phyloP scores from a whole-genome alignment of 306 rosid species.

The Aeschynomene evenia region DNA sequence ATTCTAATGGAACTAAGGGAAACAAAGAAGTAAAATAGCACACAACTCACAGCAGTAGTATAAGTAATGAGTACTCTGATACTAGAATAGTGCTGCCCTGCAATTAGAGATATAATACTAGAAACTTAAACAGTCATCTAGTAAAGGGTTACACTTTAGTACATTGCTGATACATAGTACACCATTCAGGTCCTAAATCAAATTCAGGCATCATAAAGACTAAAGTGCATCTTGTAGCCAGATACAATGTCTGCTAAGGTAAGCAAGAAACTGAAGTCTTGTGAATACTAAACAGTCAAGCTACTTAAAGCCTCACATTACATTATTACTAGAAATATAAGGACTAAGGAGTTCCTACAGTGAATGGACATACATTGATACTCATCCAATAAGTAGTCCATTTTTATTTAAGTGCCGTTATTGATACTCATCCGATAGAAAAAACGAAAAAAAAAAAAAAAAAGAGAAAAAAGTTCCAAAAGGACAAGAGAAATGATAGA shows the following conservation, averaged over 20 bases:
- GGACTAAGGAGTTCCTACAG: conserved; percentile 62
- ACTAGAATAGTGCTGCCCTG: conserved; percentile 2
- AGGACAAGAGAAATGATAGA: conserved; percentile 43
- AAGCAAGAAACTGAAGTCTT: conserved; percentile 30
- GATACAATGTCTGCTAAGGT: conserved; percentile 6
- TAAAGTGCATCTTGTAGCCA: conserved; percentile 6
- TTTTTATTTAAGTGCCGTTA: conserved; percentile 50
- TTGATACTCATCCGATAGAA: conserved; percentile 43
- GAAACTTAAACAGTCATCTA: conserved; percentile 21
- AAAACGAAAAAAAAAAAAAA: conserved; percentile 14
- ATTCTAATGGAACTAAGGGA: conserved; percentile 22
- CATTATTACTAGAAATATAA: conserved; percentile 59
- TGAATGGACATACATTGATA: conserved; percentile 52
- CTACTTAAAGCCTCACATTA: conserved; percentile 60
- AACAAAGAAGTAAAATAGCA: conserved; percentile 9
- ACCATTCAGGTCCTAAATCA: conserved; percentile 26
- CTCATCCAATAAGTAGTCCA: conserved; percentile 53
- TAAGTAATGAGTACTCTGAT: conserved; percentile 5
- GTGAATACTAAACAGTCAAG: conserved; percentile 42
- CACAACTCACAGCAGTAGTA: conserved; percentile 25
- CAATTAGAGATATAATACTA: conserved; percentile 19
- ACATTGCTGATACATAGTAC: conserved; percentile 23
- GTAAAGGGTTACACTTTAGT: conserved; percentile 25
- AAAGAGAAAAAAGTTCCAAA: conserved; percentile 12
- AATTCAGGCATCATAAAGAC: conserved; percentile 26